Base-by-base conservation (phyloP, 2,329 filamentous ascomycete species). In the Apiospora saccharicola region DNA sequence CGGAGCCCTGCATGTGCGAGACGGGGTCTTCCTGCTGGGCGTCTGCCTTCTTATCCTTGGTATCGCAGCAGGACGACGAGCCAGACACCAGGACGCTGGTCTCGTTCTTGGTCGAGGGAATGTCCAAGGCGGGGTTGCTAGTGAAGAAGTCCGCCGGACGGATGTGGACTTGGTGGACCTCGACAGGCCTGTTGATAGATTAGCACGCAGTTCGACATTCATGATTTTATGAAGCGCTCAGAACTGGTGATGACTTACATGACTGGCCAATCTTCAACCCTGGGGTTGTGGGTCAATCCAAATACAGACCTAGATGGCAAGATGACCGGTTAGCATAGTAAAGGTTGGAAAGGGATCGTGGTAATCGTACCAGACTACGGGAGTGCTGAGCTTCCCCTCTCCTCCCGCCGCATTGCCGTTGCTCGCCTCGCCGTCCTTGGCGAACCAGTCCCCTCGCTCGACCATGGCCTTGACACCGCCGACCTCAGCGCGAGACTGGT, bases 181-280 rank as follows among this genome's bases (percentile, higher is more conserved):
- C 85, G 46, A 85, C 83, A 47, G 85, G 85, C 85, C 85, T 86
- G 44, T 47, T 30, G 30, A 30, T 26, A n/a, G 49, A 24, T 51
- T 26, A 51, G 49, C 49, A 24, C n/a, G 24, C 19, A 24, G 4
- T 14, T 22, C n/a, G n/a, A n/a, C n/a, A n/a, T n/a, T n/a, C n/a
- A n/a, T n/a, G n/a, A n/a, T n/a, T n/a, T n/a, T n/a, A n/a, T n/a
- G n/a, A n/a, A n/a, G n/a, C n/a, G n/a, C n/a, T n/a, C n/a, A n/a
- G 14, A 34, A 8, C 1, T 57, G 6, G 51, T 4, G 16, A 57
- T 44, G 8, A 83, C 85, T 83, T 76, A 86, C 85, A 87, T 87
- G 13, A 87, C 85, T 5, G 85, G 85, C 85, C 85, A 87, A 73
- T 87, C 85, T 75, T 87, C 85, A 6, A 86, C 82, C 6, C 85